Conservation (phyloP, 495 filamentous ascomycete genomes). For the Talaromyces ruber region DNA sequence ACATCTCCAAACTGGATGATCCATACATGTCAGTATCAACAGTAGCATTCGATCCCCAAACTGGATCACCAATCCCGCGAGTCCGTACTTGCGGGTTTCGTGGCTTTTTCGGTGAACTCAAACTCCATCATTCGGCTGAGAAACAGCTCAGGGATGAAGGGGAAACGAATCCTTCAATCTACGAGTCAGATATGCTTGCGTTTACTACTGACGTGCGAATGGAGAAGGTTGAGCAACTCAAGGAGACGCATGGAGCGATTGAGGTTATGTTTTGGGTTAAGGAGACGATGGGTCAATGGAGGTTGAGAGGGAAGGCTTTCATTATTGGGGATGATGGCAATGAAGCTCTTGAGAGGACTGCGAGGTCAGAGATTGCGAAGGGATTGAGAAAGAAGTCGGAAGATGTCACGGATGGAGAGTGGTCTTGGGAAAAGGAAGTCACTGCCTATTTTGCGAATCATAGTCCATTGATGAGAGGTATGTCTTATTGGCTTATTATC, state of each 20-base stretch:
- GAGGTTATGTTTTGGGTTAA: slow-evolving; percentile 82
- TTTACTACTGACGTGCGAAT: slow-evolving; percentile 86
- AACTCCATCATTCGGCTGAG: slow-evolving; percentile 35
- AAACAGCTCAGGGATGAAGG: slow-evolving; percentile 58
- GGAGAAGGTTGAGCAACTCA: slow-evolving; percentile 67
- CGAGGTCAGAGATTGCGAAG: slow-evolving; percentile 37
- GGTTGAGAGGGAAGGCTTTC: slow-evolving; percentile 68
- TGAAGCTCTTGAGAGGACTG: slow-evolving; percentile 16
- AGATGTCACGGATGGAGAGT: slow-evolving; percentile 21
- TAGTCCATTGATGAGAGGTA: slow-evolving; percentile 64
- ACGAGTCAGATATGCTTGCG: slow-evolving; percentile 64
- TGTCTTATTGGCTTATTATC: slow-evolving; percentile 2
- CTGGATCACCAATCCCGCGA: slow-evolving; percentile 41
- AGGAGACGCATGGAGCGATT: slow-evolving; percentile 48
- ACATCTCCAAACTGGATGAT: slow-evolving; percentile 49
- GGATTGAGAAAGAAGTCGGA: slow-evolving; percentile 18
- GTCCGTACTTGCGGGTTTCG: slow-evolving; percentile 65
- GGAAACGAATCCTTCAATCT: slow-evolving; percentile 53
- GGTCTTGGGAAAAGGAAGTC: slow-evolving; percentile 68
- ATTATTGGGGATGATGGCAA: slow-evolving; percentile 46
- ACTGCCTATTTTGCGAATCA: slow-evolving; percentile 84
- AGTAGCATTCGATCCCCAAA: slow-evolving; percentile 35
- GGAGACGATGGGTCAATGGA: slow-evolving; percentile 69
- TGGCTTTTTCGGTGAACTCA: slow-evolving; percentile 66
- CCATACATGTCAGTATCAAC: slow-evolving; percentile 69